phyloP scores from a whole-genome alignment of 768 basidiomycete genomes.

The Boletus reticuloceps region DNA sequence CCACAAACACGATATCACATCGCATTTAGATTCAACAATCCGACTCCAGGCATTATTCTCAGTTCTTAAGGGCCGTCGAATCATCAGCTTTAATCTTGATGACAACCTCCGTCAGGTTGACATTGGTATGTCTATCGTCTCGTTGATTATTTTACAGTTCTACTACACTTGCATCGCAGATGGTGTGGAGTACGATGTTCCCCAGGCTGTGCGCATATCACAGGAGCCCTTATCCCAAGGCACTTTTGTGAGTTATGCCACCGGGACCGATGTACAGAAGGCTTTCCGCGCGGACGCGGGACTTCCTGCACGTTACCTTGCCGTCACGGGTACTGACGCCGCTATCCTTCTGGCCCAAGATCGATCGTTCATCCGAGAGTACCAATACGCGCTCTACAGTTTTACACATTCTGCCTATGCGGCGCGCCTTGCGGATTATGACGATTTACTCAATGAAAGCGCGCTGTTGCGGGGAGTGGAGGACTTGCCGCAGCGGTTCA shows the following conservation, averaged over 20 bases:
- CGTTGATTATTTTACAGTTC: neutral
- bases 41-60: neutral
- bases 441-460: neutral
- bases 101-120: neutral
- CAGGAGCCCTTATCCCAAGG: neutral
- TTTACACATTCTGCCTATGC: neutral
- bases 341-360: neutral
- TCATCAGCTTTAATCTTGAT: neutral
- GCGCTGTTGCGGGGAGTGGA: neutral
- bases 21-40: neutral
- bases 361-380: neutral
- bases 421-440: neutral
- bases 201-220: neutral
- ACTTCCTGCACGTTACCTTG: slow-evolving; percentile 1
- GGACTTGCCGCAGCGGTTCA: neutral
- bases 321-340: slow-evolving; percentile 1
- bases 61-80: slow-evolving; percentile 1
- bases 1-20: neutral
- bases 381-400: slow-evolving; percentile 3
- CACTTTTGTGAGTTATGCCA: neutral
- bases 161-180: neutral
- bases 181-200: neutral
- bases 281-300: neutral
- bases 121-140: neutral
- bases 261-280: neutral